A percentile compares a stretch with the other conserved stretches of the same genome.
phyloP scores from a whole-genome alignment of 768 basidiomycete species.

The Lentinula aciculospora region DNA sequence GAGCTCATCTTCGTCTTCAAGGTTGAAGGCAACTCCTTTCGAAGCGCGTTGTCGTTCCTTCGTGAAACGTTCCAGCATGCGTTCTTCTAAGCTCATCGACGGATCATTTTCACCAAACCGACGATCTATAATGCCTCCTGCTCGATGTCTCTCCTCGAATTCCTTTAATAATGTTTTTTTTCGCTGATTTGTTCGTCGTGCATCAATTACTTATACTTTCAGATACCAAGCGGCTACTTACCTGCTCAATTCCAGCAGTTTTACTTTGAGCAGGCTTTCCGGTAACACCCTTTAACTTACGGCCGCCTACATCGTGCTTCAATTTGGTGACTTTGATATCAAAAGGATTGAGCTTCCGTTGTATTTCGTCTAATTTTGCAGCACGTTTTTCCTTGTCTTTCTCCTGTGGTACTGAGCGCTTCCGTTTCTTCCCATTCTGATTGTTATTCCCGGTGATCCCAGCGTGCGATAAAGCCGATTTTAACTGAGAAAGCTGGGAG shows the following conservation, averaged over 20 bases:
- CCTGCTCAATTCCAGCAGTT: conserved; percentile 87
- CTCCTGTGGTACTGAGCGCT: conserved; percentile 52
- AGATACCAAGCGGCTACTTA: conserved; percentile 25
- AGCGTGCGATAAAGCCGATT: conserved; percentile 72
- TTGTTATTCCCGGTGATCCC: conserved; percentile 60
- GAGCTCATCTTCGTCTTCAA: conserved; percentile 88
- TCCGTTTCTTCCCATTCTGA: conserved; percentile 62
- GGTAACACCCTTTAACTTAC: conserved; percentile 74
- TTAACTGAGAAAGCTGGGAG: conserved; percentile 90
- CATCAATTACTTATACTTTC: conserved; percentile 2
- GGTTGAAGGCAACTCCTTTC: conserved; percentile 76
- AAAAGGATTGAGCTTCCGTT: conserved; percentile 86
- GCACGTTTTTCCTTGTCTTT: conserved; percentile 81
- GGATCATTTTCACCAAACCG: conserved; percentile 97
- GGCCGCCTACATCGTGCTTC: conserved; percentile 89
- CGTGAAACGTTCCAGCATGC: conserved; percentile 96
- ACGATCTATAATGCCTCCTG: conserved; percentile 87
- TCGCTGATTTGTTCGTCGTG: conserved; percentile 41
- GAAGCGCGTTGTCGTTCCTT: conserved; percentile 77
- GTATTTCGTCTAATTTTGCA: conserved; percentile 77
- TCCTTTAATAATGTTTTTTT: conserved; percentile 88
- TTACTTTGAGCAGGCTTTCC: conserved; percentile 87
- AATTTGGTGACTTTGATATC: conserved; percentile 89
- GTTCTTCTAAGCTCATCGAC: conserved; percentile 89
- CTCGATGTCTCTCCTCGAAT: conserved; percentile 71